These are phyloP conservation scores for Scenedesmus sp. DNA, from an alignment of 163 green algal species.

Conservation along the genomic window DNA sequence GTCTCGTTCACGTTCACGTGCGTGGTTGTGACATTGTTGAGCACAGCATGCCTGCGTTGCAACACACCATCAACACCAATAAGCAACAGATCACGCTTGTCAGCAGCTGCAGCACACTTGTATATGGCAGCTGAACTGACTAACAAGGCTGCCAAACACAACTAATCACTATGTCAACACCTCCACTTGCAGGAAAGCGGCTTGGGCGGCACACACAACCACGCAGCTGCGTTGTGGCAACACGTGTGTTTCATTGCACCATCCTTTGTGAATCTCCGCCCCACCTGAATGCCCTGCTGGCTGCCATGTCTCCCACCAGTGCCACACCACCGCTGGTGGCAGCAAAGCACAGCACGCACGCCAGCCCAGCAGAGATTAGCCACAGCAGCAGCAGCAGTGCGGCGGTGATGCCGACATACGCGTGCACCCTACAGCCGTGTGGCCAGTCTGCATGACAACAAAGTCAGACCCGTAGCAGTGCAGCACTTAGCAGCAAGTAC, in stretches of 20 bases:
- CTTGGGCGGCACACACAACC: background rate
- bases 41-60: background rate
- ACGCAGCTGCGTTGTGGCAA: background rate
- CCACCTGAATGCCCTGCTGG: background rate
- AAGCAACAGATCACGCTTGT: background rate
- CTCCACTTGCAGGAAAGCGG: background rate
- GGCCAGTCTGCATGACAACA: constrained; percentile 29
- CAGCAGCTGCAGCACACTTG: background rate
- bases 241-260: background rate
- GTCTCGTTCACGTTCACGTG: background rate
- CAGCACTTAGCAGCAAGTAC: background rate
- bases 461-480: background rate
- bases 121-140: background rate
- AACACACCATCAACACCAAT: background rate
- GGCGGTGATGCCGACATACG: background rate
- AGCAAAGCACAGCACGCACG: constrained; percentile 9
- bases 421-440: background rate
- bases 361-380: background rate
- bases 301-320: constrained; percentile 9
- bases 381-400: background rate
- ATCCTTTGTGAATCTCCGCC: background rate
- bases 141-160: background rate
- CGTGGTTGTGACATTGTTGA: background rate
- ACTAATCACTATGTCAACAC: background rate
- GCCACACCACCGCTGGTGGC: background rate